These are phyloP conservation scores for Amanita polypyramis DNA, from an alignment of 768 basidiomycete genomes.

Conservation along the genomic window DNA sequence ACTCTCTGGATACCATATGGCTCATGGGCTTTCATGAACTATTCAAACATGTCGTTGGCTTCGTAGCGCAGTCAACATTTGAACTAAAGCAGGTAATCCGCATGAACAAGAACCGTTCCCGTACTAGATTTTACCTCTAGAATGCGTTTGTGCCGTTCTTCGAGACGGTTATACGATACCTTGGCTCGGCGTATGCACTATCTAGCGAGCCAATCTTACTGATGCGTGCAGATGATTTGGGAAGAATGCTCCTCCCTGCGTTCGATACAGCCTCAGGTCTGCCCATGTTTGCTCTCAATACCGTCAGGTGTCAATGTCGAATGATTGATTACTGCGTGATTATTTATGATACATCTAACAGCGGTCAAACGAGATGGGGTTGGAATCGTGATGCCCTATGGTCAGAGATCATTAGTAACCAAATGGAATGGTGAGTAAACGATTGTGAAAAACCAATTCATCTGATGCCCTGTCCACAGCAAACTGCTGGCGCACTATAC, in stretches of 20 bases:
- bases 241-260: constrained; percentile 51
- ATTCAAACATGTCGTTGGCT: constrained; percentile 48
- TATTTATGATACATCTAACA: constrained; percentile 9
- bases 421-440: constrained; percentile 46
- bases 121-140: constrained; percentile 8
- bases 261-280: constrained; percentile 65
- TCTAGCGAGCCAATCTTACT: constrained; percentile 55
- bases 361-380: constrained; percentile 26
- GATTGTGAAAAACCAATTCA: not conserved
- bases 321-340: constrained; percentile 1
- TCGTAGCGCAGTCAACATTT: constrained; percentile 39
- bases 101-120: constrained; percentile 6
- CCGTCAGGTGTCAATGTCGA: constrained; percentile 29
- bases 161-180: constrained; percentile 76
- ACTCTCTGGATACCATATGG: constrained; percentile 76
- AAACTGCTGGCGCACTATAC: constrained; percentile 74
- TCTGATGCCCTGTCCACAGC: constrained; percentile 22
- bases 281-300: constrained; percentile 59
- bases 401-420: constrained; percentile 41
- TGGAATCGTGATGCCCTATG: constrained; percentile 24
- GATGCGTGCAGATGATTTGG: constrained; percentile 65
- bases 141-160: constrained; percentile 43
- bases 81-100: constrained; percentile 22
- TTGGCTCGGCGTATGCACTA: constrained; percentile 75
- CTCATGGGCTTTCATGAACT: constrained; percentile 65